Percentiles rank a stretch among this genome's conserved stretches.
phyloP scores from a whole-genome alignment of 2,329 filamentous ascomycete genomes.

The Tolypocladium sp. region DNA sequence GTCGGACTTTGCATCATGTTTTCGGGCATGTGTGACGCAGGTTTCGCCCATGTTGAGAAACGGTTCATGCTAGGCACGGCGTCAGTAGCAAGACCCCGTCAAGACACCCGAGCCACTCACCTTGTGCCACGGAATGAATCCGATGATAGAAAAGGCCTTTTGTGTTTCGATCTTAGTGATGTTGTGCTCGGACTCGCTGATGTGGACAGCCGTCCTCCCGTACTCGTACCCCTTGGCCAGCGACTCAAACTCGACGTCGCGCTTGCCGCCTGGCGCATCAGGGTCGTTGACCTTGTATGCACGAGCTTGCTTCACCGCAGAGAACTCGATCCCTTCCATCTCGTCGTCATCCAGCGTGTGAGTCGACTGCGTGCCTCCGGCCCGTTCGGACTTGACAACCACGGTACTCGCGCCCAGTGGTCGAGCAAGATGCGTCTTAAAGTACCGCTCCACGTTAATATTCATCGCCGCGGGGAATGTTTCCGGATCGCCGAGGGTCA shows the following conservation, averaged over 20 bases:
- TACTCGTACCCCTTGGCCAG: constrained; percentile 94
- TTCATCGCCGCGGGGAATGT: constrained; percentile 65
- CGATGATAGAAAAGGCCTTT: constrained; percentile 71
- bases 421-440: constrained; percentile 69
- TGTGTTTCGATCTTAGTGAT: constrained; percentile 79
- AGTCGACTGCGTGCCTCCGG: constrained; percentile 38
- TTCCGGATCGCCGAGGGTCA: constrained; percentile 72
- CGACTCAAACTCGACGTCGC: constrained; percentile 71
- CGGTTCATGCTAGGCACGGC: constrained; percentile 55
- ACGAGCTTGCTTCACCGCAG: constrained; percentile 65
- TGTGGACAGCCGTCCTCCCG: constrained; percentile 82
- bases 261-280: constrained; percentile 65
- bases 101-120: constrained; percentile 29
- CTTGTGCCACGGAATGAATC: constrained; percentile 68
- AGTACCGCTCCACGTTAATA: constrained; percentile 87
- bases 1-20: constrained; percentile 70
- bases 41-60: constrained; percentile 79
- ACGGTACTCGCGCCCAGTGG: constrained; percentile 72
- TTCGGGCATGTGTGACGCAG: constrained; percentile 68
- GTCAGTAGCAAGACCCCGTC: background rate
- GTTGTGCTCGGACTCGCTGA: constrained; percentile 76
- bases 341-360: constrained; percentile 36
- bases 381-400: constrained; percentile 45
- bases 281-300: constrained; percentile 75
- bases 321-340: constrained; percentile 47